A percentile compares a stretch with the other conserved stretches of the same genome.
Conservation (phyloP, 2,329 filamentous ascomycete genomes). For the Fusarium sp. region DNA sequence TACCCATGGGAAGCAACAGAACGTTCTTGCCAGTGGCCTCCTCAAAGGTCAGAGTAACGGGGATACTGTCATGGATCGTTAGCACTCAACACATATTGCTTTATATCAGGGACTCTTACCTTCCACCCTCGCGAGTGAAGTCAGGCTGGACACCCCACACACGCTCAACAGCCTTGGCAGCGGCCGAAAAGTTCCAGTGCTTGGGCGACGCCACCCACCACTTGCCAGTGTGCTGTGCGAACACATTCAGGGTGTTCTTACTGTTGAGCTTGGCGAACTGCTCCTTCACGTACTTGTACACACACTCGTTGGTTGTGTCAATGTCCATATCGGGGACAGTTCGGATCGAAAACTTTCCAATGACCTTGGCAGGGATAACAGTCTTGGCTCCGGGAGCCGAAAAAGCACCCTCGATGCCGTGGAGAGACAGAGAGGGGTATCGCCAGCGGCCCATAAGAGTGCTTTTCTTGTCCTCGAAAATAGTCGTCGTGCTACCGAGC, state of each 20-base stretch:
- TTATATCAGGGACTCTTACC: slow-evolving; percentile 59
- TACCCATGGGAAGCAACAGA: slow-evolving; percentile 94
- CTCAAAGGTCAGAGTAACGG: slow-evolving; percentile 96
- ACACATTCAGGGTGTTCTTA: slow-evolving; percentile 90
- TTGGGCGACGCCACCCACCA: slow-evolving; percentile 99
- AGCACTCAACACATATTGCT: slow-evolving; percentile 11
- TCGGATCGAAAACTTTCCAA: slow-evolving; percentile 97
- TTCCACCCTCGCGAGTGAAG: slow-evolving; percentile 95
- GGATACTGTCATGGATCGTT: slow-evolving; percentile 72
- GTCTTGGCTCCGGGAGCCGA: slow-evolving; percentile 95
- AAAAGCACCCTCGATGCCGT: slow-evolving; percentile 96
- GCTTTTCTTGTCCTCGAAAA: slow-evolving; percentile 87
- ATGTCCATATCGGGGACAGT: slow-evolving; percentile 98
- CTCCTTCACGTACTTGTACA: slow-evolving; percentile 85
- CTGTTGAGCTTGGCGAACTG: slow-evolving; percentile 87
- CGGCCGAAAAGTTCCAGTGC: slow-evolving; percentile 98
- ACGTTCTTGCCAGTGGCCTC: slow-evolving; percentile 99
- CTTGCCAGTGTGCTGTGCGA: slow-evolving; percentile 89
- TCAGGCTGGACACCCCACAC: slow-evolving; percentile 96
- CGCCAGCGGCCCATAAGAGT: slow-evolving; percentile 98
- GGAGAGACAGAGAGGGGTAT: slow-evolving; percentile 91
- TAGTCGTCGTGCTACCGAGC: slow-evolving; percentile 87
- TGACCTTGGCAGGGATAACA: slow-evolving; percentile 97
- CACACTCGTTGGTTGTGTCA: slow-evolving; percentile 85
- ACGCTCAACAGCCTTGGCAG: slow-evolving; percentile 93